These are phyloP conservation scores for Mycena sanguinolenta DNA, from an alignment of 768 basidiomycete species.

Conservation along the genomic window DNA sequence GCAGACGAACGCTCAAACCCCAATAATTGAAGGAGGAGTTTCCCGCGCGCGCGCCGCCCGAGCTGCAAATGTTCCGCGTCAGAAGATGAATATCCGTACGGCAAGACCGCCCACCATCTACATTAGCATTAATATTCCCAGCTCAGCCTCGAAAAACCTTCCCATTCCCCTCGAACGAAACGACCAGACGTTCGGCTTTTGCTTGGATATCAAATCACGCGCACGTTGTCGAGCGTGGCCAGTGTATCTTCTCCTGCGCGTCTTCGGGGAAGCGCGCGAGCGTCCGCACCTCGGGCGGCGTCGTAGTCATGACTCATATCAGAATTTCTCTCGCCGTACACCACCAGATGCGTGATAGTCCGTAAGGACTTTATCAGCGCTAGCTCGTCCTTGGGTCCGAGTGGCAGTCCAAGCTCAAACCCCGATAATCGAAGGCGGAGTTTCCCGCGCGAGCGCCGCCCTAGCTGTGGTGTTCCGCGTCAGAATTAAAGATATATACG, in stretches of 20 bases:
- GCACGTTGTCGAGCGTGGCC: slow-evolving; percentile 23
- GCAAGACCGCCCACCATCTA: too few species aligned
- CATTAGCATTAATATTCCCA: slow-evolving; percentile 16
- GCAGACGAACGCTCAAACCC: slow-evolving; percentile 15
- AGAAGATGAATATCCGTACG: background rate
- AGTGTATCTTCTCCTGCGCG: slow-evolving; percentile 14
- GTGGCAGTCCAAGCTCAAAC: slow-evolving; percentile 24
- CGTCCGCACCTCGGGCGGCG: slow-evolving; percentile 17
- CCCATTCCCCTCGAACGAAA: slow-evolving; percentile 34
- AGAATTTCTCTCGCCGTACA: slow-evolving; percentile 15
- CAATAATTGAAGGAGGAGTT: slow-evolving; percentile 1
- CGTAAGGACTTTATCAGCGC: slow-evolving; percentile 6
- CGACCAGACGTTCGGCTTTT: slow-evolving; percentile 25
- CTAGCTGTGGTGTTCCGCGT: background rate
- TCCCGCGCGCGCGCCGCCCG: too few species aligned
- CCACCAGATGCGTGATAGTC: slow-evolving; percentile 32
- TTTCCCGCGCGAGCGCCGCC: slow-evolving; percentile 12
- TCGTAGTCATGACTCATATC: background rate
- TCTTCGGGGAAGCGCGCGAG: slow-evolving; percentile 32
- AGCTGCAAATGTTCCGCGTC: background rate
- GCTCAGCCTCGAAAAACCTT: slow-evolving; percentile 19
- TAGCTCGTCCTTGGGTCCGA: slow-evolving; percentile 21
- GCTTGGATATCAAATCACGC: slow-evolving; percentile 18
- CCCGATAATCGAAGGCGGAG: background rate
- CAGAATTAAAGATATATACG: background rate